Conservation (phyloP, 306 rosid species). For the Malus fusca region DNA sequence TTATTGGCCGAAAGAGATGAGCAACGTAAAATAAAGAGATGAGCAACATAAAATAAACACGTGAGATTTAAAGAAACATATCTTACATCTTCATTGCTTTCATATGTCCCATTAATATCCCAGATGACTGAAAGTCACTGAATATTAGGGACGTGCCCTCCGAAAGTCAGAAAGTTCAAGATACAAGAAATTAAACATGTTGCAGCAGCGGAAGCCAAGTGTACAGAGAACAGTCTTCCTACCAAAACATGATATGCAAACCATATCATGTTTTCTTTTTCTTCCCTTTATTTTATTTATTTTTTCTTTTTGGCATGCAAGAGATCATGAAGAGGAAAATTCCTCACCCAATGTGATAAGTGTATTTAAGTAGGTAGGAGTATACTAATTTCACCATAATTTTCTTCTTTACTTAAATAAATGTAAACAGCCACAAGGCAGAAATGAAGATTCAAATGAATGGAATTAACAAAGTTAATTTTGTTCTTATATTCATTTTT, state of each 20-base stretch:
- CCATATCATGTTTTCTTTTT: background rate
- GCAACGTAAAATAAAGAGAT: background rate
- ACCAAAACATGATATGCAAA: background rate
- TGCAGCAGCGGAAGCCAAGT: constrained; percentile 20
- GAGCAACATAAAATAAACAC: background rate
- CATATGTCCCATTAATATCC: background rate
- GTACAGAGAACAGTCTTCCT: constrained; percentile 32
- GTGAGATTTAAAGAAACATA: background rate
- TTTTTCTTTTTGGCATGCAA: background rate
- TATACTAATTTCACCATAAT: background rate
- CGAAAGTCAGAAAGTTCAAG: constrained; percentile 14
- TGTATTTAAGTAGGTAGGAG: background rate
- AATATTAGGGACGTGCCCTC: too few species aligned
- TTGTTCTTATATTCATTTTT: too few species aligned
- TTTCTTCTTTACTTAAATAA: background rate
- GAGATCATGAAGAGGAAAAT: constrained; percentile 1
- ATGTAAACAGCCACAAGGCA: background rate
- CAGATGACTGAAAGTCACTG: background rate
- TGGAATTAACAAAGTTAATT: background rate
- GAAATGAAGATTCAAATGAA: background rate
- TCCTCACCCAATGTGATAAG: background rate
- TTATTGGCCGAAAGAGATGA: constrained; percentile 20
- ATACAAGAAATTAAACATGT: background rate
- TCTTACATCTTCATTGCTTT: background rate
- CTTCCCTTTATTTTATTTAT: background rate